Percentiles rank a stretch among this genome's conserved stretches.
Evolutionary conservation across 1,284 basidiomycete species (phyloP).

Genomic region (Exsudoporus floridanus): DNA sequence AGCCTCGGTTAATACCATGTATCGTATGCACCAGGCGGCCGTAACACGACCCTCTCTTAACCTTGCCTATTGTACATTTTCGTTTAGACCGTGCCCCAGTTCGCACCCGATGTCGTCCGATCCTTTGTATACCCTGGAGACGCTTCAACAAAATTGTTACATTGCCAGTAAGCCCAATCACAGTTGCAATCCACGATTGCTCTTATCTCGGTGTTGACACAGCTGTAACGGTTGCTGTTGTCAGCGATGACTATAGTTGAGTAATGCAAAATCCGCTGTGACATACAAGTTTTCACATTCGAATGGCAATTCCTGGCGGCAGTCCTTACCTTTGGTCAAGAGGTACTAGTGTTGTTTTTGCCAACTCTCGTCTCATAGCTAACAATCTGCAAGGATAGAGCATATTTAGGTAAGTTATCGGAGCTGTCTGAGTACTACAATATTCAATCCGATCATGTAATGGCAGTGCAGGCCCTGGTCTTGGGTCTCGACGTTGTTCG

Average conservation of each 20-base stretch:
- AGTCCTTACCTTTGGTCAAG: conserved; percentile 1
- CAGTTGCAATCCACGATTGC: neutral
- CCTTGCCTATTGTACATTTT: too few species aligned
- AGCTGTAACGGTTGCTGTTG: neutral
- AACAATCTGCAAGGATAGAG: neutral
- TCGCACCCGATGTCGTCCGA: too few species aligned
- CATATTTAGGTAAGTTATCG: conserved; percentile 1
- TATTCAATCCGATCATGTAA: neutral
- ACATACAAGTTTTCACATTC: neutral
- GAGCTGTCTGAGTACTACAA: neutral
- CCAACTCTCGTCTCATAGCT: neutral
- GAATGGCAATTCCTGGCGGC: neutral
- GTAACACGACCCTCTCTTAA: too few species aligned
- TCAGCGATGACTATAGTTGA: conserved; percentile 4
- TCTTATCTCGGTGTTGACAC: neutral
- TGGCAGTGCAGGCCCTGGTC: neutral
- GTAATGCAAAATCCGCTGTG: neutral
- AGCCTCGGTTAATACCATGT: too few species aligned
- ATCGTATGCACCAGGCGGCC: too few species aligned
- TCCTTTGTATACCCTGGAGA: too few species aligned
- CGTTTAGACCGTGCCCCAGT: too few species aligned
- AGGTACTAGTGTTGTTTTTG: neutral
- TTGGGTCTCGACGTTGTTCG: neutral
- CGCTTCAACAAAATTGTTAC: neutral
- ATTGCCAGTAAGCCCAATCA: neutral